phyloP scores from a whole-genome alignment of 768 basidiomycete species.

The Lactifluus echinatus region DNA sequence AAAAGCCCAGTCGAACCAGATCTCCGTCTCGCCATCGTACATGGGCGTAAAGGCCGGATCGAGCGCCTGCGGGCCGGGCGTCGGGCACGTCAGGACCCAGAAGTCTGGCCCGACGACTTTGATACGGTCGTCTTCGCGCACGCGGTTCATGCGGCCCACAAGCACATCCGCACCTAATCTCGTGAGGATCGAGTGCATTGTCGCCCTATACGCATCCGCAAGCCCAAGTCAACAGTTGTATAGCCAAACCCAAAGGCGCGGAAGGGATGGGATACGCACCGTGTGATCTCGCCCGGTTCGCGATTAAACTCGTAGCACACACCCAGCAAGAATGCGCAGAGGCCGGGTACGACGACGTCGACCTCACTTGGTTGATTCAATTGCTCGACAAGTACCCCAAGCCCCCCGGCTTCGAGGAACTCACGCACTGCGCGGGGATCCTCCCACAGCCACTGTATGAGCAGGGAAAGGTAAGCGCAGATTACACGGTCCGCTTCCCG shows the following conservation, averaged over 20 bases:
- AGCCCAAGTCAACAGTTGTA: not conserved
- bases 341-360: constrained; percentile 79
- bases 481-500: constrained; percentile 89
- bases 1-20: constrained; percentile 99
- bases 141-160: constrained; percentile 73
- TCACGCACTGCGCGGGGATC: constrained; percentile 81
- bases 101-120: constrained; percentile 81
- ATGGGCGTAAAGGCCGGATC: constrained; percentile 32
- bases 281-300: constrained; percentile 91
- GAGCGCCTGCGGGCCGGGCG: constrained; percentile 25
- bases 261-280: constrained; percentile 39
- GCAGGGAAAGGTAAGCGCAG: constrained; percentile 72
- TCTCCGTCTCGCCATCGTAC: constrained; percentile 58
- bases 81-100: constrained; percentile 54
- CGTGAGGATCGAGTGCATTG: constrained; percentile 82
- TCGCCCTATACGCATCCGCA: constrained; percentile 40
- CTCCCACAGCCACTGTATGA: constrained; percentile 96
- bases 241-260: not conserved
- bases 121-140: constrained; percentile 91
- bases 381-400: constrained; percentile 88
- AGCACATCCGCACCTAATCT: constrained; percentile 88
- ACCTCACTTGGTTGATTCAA: constrained; percentile 84
- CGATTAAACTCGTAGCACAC: constrained; percentile 95
- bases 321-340: constrained; percentile 87
- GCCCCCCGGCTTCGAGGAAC: constrained; percentile 83